A percentile compares a stretch with the other conserved stretches of the same genome.
Conservation (phyloP, 2,329 filamentous ascomycete genomes). For the Pezicula carpinea region DNA sequence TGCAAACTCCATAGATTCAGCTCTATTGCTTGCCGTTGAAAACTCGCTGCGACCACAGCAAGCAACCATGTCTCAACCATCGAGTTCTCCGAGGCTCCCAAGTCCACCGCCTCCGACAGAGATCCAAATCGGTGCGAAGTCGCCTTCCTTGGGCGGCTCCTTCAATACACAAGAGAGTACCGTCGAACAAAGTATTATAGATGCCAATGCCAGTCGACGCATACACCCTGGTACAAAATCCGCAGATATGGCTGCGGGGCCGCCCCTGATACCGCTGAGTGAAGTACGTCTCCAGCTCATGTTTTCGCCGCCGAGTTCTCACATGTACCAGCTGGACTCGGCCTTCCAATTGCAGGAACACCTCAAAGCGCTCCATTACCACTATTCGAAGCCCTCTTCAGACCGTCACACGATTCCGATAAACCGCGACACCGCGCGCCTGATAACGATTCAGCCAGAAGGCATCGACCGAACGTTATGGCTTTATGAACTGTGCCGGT, state of each 20-base stretch:
- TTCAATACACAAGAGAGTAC: conserved; percentile 50
- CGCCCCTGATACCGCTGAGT: conserved; percentile 77
- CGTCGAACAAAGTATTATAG: conserved; percentile 57
- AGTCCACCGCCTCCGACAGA: conserved; percentile 93
- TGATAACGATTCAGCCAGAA: conserved; percentile 74
- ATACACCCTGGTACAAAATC: conserved; percentile 91
- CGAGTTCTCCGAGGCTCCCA: conserved; percentile 85
- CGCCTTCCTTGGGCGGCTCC: conserved; percentile 60
- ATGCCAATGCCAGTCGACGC: conserved; percentile 72
- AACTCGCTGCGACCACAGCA: neutral
- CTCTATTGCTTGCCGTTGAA: neutral
- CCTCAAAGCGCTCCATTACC: conserved; percentile 84
- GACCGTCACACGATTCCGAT: conserved; percentile 64
- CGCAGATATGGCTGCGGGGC: conserved; percentile 88
- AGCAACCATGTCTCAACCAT: conserved; percentile 50
- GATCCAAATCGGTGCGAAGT: conserved; percentile 81
- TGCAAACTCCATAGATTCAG: neutral
- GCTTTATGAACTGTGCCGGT: conserved; percentile 97
- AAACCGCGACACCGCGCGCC: conserved; percentile 67
- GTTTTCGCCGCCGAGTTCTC: conserved; percentile 10
- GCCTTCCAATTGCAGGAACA: conserved; percentile 97
- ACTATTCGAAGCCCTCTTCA: conserved; percentile 61
- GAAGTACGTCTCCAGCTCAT: conserved; percentile 55
- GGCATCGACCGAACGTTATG: conserved; percentile 84
- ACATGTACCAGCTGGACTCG: conserved; percentile 71